A percentile compares a stretch with the other conserved stretches of the same genome.
phyloP scores from a whole-genome alignment of 257 asterid species.

The Solanum okadae region DNA sequence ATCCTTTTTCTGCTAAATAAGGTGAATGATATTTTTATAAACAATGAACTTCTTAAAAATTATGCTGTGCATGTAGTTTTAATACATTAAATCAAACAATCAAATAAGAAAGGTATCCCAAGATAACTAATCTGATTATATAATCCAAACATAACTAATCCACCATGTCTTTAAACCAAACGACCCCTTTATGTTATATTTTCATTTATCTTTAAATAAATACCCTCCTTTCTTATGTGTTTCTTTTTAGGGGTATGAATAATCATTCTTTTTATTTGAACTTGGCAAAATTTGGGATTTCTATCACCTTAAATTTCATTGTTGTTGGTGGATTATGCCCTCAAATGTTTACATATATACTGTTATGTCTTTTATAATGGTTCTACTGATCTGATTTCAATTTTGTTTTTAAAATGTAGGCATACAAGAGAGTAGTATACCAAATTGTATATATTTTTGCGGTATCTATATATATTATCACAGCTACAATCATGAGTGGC shows the following conservation, averaged over 20 bases:
- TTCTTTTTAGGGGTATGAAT: not conserved
- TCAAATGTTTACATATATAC: not conserved
- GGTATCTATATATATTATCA: not conserved
- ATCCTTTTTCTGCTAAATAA: not conserved
- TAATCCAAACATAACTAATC: not conserved
- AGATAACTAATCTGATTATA: not conserved
- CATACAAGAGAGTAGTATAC: not conserved
- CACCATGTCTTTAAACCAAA: not conserved
- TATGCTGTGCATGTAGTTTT: not conserved
- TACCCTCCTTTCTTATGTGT: not conserved
- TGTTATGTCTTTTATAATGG: not conserved
- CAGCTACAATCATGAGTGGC: conserved; percentile 36
- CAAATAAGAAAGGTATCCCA: not conserved
- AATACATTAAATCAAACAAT: not conserved
- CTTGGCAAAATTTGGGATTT: not conserved
- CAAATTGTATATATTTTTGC: not conserved
- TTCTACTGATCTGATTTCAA: not conserved
- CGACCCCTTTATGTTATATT: not conserved
- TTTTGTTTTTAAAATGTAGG: not conserved
- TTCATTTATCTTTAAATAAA: not conserved
- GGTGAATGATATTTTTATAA: not conserved
- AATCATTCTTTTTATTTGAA: not conserved
- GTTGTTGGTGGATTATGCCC: not conserved
- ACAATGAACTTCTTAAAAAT: not conserved
- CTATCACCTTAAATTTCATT: not conserved